phyloP scores from a whole-genome alignment of 2,329 filamentous ascomycete species.

The Elsinoe perseae region DNA sequence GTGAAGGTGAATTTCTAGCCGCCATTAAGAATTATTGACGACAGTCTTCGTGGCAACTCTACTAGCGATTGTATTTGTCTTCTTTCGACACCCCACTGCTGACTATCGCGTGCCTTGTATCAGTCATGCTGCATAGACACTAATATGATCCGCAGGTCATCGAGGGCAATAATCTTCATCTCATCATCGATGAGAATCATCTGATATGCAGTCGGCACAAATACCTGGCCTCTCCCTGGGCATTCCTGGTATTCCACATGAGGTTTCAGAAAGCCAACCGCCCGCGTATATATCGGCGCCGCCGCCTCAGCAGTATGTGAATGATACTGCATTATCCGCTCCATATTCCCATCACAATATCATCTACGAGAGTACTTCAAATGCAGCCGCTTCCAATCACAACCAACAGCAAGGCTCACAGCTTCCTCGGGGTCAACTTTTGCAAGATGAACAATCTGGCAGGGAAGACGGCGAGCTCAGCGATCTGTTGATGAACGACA shows the following conservation, averaged over 20 bases:
- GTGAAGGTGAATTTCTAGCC: conserved; percentile 3
- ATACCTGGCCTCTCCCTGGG: conserved; percentile 5
- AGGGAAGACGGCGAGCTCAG: conserved; percentile 19
- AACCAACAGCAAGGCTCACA: conserved; percentile 4
- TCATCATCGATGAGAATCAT: background rate
- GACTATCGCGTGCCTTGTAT: background rate
- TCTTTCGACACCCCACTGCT: background rate
- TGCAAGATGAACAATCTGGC: background rate
- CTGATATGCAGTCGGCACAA: background rate
- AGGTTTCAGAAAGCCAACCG: background rate
- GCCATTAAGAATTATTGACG: background rate
- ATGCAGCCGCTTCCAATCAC: conserved; percentile 16
- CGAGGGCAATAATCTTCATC: background rate
- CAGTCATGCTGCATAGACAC: background rate
- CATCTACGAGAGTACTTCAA: background rate
- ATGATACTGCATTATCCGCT: too few relatives aligned
- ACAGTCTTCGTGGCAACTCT: background rate
- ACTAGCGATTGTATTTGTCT: background rate
- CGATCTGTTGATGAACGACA: conserved; percentile 28
- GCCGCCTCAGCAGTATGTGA: background rate
- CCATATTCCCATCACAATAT: background rate
- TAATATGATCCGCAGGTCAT: background rate
- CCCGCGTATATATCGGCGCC: background rate
- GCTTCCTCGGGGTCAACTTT: conserved; percentile 5
- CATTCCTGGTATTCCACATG: background rate